Conservation (phyloP, 1,284 basidiomycete species). For the Cystobasidium slooffiae region DNA sequence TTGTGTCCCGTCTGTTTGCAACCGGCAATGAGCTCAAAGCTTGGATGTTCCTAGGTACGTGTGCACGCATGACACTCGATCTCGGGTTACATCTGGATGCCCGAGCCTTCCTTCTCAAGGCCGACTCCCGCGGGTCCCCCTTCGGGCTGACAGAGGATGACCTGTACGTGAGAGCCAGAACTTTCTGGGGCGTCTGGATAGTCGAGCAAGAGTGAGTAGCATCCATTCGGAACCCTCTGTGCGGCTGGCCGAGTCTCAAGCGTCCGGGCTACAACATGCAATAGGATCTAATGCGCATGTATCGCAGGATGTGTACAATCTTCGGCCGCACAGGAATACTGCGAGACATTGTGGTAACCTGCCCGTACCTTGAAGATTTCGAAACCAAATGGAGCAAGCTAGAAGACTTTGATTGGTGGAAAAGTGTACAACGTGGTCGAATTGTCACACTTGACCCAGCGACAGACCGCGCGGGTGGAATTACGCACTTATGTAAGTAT, state of each 20-base stretch:
- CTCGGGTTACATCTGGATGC: constrained; percentile 35
- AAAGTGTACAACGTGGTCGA: neutral
- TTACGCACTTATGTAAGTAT: neutral
- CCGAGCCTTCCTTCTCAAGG: neutral
- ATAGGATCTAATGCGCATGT: neutral
- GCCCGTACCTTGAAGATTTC: neutral
- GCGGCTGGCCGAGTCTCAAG: neutral
- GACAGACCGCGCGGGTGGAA: neutral
- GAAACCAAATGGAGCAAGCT: constrained; percentile 19
- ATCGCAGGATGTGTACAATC: constrained; percentile 2
- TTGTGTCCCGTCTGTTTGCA: constrained; percentile 1
- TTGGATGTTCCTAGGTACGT: constrained; percentile 27
- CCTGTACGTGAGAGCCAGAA: constrained; percentile 16
- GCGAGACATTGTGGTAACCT: constrained; percentile 19
- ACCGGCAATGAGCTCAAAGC: constrained; percentile 18
- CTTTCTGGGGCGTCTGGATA: constrained; percentile 28
- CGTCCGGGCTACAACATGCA: too few relatives aligned
- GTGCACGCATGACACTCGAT: constrained; percentile 22
- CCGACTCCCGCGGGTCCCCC: neutral
- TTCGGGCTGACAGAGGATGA: constrained; percentile 17
- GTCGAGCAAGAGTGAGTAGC: constrained; percentile 41
- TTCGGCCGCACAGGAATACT: constrained; percentile 17
- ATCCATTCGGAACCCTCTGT: too few relatives aligned
- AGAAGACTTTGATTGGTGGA: neutral
- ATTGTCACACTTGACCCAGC: neutral